phyloP scores from a whole-genome alignment of 148 eudicot genomes.

The Rhododendron molle region DNA sequence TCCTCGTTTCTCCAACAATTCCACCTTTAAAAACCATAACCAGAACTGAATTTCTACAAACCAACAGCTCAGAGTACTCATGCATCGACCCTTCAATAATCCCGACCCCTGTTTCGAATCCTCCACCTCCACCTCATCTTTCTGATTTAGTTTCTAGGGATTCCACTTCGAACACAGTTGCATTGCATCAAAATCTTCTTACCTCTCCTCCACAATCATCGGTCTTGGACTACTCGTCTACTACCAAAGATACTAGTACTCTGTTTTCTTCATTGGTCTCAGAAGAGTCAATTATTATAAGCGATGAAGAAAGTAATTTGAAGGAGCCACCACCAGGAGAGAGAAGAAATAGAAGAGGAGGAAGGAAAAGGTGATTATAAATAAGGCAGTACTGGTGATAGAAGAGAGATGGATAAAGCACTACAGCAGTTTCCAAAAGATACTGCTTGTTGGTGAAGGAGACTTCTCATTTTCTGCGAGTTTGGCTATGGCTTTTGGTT shows the following conservation, averaged over 20 bases:
- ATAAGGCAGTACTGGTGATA: neutral
- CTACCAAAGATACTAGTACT: neutral
- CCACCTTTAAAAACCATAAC: neutral
- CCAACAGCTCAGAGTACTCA: neutral
- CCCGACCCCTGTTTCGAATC: neutral
- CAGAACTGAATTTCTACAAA: no score
- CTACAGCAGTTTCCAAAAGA: neutral
- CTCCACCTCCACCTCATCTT: neutral
- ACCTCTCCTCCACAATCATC: neutral
- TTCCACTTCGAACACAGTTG: neutral
- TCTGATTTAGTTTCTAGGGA: neutral
- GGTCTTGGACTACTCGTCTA: neutral
- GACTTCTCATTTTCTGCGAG: conserved; percentile 15
- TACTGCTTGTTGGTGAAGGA: conserved; percentile 12
- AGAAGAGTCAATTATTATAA: neutral
- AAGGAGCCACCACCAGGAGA: neutral
- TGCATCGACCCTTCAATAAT: neutral
- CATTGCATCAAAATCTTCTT: neutral
- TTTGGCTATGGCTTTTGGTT: neutral
- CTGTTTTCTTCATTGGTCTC: neutral
- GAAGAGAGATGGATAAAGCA: neutral
- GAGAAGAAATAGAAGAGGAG: neutral
- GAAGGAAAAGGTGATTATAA: no score
- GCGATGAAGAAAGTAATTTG: neutral
- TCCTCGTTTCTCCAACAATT: neutral